Conservation (phyloP, 192 early-diverging fungal species). For the Coemansia sp. region DNA sequence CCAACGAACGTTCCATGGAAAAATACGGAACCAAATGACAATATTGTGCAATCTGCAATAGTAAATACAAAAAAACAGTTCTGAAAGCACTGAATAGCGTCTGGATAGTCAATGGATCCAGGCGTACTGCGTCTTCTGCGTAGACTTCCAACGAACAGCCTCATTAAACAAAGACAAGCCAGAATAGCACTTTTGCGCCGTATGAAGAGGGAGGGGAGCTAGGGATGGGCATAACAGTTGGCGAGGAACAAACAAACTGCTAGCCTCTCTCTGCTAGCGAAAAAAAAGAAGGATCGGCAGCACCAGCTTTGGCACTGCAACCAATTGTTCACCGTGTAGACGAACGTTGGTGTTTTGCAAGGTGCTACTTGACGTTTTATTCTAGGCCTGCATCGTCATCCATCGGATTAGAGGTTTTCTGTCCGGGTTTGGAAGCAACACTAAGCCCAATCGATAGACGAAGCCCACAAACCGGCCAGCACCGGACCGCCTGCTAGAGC, state of each 20-base stretch:
- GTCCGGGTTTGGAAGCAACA: not conserved
- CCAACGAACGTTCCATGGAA: not conserved
- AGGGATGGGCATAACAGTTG: not conserved
- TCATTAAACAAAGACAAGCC: too few relatives aligned
- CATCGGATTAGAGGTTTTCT: not conserved
- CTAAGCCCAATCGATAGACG: too few relatives aligned
- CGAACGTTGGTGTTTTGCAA: not conserved
- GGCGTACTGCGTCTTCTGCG: not conserved
- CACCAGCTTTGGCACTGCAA: not conserved
- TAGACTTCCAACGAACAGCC: not conserved
- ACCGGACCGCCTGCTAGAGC: too few relatives aligned
- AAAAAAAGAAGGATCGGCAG: not conserved
- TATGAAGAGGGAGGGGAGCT: too few relatives aligned
- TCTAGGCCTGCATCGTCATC: not conserved
- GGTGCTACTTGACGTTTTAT: not conserved
- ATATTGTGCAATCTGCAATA: not conserved
- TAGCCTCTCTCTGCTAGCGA: not conserved
- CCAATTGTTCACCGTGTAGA: not conserved
- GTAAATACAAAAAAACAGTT: conserved; percentile 1
- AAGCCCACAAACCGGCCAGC: too few relatives aligned
- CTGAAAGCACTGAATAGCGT: not conserved
- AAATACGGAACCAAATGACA: not conserved
- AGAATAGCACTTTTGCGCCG: too few relatives aligned
- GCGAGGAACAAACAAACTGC: not conserved
- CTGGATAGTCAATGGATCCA: not conserved